These are phyloP conservation scores for Platanthera zijinensis DNA, from an alignment of 106 monocot species.

Conservation along the genomic window DNA sequence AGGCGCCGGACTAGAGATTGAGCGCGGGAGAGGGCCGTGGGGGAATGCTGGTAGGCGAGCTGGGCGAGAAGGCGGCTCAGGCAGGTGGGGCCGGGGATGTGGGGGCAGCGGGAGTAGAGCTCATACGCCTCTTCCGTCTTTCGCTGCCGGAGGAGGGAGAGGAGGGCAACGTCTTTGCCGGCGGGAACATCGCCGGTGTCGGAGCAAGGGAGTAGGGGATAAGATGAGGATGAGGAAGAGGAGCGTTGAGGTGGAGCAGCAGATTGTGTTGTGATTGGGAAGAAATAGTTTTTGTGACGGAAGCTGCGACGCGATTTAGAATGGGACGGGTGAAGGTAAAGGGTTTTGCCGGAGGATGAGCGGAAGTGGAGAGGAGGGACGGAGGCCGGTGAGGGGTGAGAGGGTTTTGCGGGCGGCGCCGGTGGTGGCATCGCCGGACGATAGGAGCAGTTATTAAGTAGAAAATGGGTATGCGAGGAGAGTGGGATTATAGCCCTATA, in stretches of 20 bases:
- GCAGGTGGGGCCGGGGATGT: slow-evolving; percentile 53
- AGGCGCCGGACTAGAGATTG: slow-evolving; percentile 59
- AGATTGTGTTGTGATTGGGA: background rate
- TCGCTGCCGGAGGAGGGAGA: slow-evolving; percentile 57
- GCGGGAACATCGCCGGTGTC: background rate
- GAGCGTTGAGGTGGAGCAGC: background rate
- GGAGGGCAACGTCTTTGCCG: slow-evolving; percentile 30
- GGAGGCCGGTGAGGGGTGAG: background rate
- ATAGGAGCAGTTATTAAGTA: background rate
- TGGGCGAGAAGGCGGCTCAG: slow-evolving; percentile 79
- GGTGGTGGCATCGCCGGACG: background rate
- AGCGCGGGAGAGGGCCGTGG: slow-evolving; percentile 58
- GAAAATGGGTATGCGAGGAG: too few species aligned
- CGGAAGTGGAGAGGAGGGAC: background rate
- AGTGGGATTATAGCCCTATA: too few species aligned
- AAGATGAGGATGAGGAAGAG: background rate
- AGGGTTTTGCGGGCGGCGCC: background rate
- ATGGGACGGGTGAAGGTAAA: too few species aligned
- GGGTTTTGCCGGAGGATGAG: background rate
- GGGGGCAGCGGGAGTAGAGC: slow-evolving; percentile 25
- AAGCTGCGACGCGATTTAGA: background rate
- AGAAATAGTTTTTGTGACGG: background rate
- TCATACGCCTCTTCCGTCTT: slow-evolving; percentile 62
- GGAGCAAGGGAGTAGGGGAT: background rate
- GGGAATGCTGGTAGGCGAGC: slow-evolving; percentile 60